phyloP scores from a whole-genome alignment of 768 basidiomycete genomes.

The Macrolepiota albuminosa region DNA sequence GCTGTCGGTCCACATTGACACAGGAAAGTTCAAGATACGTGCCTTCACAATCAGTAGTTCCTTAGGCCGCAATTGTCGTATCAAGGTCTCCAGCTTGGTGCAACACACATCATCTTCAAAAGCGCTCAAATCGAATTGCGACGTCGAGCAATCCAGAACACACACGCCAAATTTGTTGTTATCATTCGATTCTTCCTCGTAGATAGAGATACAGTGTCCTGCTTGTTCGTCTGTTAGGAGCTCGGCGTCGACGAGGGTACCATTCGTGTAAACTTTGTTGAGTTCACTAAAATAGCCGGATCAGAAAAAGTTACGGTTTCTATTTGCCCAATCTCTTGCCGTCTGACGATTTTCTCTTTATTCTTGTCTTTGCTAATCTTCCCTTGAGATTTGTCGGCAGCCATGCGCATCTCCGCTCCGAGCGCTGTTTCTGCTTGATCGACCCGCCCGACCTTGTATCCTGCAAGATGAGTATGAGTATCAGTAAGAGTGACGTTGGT shows the following conservation, averaged over 20 bases:
- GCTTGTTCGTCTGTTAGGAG: slow-evolving; percentile 91
- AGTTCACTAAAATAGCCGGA: slow-evolving; percentile 57
- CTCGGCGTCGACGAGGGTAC: slow-evolving; percentile 88
- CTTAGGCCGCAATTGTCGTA: slow-evolving; percentile 87
- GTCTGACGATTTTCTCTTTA: slow-evolving; percentile 85
- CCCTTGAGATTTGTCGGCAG: slow-evolving; percentile 57
- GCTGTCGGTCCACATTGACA: neutral
- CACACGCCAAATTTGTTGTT: slow-evolving; percentile 77
- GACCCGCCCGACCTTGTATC: slow-evolving; percentile 93
- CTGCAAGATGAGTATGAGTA: slow-evolving; percentile 27
- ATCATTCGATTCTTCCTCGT: slow-evolving; percentile 50
- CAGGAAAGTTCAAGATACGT: slow-evolving; percentile 1
- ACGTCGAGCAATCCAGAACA: slow-evolving; percentile 91
- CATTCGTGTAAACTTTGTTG: slow-evolving; percentile 94
- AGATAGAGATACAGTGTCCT: slow-evolving; percentile 90
- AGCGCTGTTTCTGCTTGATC: slow-evolving; percentile 97
- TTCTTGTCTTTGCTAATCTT: slow-evolving; percentile 57
- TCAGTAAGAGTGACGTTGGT: neutral
- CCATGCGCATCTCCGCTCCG: slow-evolving; percentile 92
- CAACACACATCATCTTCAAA: slow-evolving; percentile 93
- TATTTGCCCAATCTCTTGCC: slow-evolving; percentile 34
- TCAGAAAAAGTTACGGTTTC: neutral
- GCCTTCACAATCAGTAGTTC: slow-evolving; percentile 92
- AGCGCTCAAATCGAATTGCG: slow-evolving; percentile 85
- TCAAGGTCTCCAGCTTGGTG: slow-evolving; percentile 89